Conservation (phyloP, 805 yeast species). For the Schizosaccharomyces lindneri region DNA sequence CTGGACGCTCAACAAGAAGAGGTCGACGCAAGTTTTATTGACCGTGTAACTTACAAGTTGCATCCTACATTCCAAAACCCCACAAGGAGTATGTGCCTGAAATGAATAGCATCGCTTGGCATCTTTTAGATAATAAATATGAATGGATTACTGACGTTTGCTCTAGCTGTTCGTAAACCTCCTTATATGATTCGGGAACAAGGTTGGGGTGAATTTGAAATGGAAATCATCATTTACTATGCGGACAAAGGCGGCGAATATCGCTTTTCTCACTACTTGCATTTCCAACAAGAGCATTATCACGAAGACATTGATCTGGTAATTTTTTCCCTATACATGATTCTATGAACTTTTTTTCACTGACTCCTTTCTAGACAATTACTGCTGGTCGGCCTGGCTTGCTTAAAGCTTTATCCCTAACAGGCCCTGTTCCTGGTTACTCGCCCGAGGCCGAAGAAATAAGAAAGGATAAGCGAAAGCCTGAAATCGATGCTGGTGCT, state of each 20-base stretch:
- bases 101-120: neutral
- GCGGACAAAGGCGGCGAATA: constrained; percentile 76
- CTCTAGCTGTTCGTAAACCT: constrained; percentile 34
- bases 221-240: constrained; percentile 51
- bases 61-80: constrained; percentile 93
- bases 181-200: constrained; percentile 77
- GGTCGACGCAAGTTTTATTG: constrained; percentile 67
- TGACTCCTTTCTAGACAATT: constrained; percentile 18
- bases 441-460: constrained; percentile 7
- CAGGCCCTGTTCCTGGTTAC: constrained; percentile 52
- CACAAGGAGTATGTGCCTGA: constrained; percentile 21
- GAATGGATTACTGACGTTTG: neutral
- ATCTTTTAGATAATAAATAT: neutral
- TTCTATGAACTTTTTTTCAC: neutral
- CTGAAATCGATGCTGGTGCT: constrained; percentile 11
- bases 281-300: constrained; percentile 56
- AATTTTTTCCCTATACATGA: neutral
- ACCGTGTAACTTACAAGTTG: constrained; percentile 73
- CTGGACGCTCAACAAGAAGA: constrained; percentile 62
- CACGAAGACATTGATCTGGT: constrained; percentile 46
- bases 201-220: constrained; percentile 97
- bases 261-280: constrained; percentile 68
- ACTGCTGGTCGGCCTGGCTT: constrained; percentile 55
- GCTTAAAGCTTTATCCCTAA: constrained; percentile 46
- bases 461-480: constrained; percentile 17